Evolutionary conservation across 768 basidiomycete genomes (phyloP), one percentile per base, ranked within the genome.

Genomic region (Suillus fuscotomentosus): DNA sequence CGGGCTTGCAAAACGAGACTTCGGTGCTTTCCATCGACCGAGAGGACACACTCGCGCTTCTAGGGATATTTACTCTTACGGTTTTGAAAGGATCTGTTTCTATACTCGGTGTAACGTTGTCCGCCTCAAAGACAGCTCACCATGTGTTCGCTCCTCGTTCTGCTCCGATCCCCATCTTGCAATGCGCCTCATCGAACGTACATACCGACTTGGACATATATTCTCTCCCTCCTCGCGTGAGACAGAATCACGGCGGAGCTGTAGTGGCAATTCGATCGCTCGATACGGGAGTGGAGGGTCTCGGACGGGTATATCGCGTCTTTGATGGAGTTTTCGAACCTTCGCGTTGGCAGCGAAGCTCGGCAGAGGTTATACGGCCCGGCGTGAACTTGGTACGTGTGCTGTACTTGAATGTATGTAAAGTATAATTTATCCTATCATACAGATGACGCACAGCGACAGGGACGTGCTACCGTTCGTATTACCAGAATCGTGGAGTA

Each of bases 111-210:
- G 80, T 84, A 13, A 77, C 75, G 1, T 70, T 91, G 9, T 56
- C 64, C 1, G 69, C 85, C 8, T 84, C 85, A 1, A 53, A 68
- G 2, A 70, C 62, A 3, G 63, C 69, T 6, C 80, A 93, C 67
- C 76, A 75, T 14, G 79, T 96, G 34, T 96, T 87, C 70, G 90
- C 93, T 0, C 93, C 95, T 0, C 82, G 86, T 3, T 92, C 88
- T 0, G 86, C 92, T n/a, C 92, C 94, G 0, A 71, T 95, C 6
- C 92, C 94, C 0, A 71, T 81, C 75, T 65, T 84, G 78, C 69
- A 73, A 17, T 72, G 78, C 67, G 68, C 68, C 34, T 71, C 77
- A 1, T 43, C 66, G 11, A 66, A 71, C 60, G 13, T 7, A 15
- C 38, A 39, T 17, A 24, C 39, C 56, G 38, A 64, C 51, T 50